phyloP scores from a whole-genome alignment of 768 basidiomycete species.

The Russula foetens region DNA sequence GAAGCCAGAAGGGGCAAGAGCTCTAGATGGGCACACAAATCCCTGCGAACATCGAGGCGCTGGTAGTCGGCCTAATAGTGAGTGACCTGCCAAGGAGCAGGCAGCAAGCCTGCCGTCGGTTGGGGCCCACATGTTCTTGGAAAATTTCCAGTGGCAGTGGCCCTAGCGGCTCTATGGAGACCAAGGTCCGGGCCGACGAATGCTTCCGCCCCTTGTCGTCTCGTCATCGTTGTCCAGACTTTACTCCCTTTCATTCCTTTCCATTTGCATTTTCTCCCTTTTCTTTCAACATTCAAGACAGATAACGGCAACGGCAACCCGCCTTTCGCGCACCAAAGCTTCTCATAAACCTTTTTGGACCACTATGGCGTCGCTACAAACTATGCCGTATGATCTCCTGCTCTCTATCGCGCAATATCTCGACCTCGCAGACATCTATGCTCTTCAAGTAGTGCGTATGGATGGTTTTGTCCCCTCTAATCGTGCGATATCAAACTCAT shows the following conservation, averaged over 20 bases:
- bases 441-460: conserved; percentile 50
- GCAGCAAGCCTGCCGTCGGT: not conserved
- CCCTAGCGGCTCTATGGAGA: too few relatives aligned
- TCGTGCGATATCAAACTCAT: not conserved
- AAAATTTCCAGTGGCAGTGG: too few relatives aligned
- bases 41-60: not conserved
- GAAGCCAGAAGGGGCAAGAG: not conserved
- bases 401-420: conserved; percentile 60
- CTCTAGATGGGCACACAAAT: not conserved
- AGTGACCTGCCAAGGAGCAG: not conserved
- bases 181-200: not conserved
- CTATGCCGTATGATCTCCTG: conserved; percentile 61
- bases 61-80: not conserved
- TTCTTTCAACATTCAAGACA: not conserved
- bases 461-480: not conserved
- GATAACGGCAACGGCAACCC: not conserved
- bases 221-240: not conserved
- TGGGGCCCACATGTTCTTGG: not conserved
- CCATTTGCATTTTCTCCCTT: not conserved
- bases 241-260: not conserved
- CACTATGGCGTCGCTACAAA: conserved; percentile 27
- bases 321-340: not conserved
- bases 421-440: conserved; percentile 50
- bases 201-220: not conserved
- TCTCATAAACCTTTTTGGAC: not conserved